Evolutionary conservation across 2,329 filamentous ascomycete species (phyloP).

Genomic region (Sporothrix euskadiensis): DNA sequence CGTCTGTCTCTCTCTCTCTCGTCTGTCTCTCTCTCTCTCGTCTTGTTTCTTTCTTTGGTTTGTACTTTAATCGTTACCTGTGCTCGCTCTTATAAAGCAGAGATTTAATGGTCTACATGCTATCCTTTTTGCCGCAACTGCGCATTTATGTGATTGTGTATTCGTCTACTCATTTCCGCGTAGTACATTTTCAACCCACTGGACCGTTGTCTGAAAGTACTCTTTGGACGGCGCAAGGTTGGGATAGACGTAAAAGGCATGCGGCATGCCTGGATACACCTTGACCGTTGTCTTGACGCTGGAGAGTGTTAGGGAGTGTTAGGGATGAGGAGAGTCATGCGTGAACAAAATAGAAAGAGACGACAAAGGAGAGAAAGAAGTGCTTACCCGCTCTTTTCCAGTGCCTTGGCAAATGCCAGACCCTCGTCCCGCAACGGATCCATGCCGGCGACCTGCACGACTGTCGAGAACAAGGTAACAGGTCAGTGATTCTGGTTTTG

Average conservation of each 20-base stretch:
- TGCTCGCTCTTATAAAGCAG: too few relatives aligned
- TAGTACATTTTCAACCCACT: neutral
- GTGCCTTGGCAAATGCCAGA: slow-evolving; percentile 14
- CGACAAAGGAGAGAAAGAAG: neutral
- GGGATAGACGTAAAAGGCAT: slow-evolving; percentile 25
- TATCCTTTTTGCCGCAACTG: too few relatives aligned
- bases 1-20: too few relatives aligned
- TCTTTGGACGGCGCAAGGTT: slow-evolving; percentile 6
- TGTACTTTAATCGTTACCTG: too few relatives aligned
- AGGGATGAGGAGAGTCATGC: neutral
- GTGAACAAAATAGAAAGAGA: neutral
- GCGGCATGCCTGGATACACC: slow-evolving; percentile 18
- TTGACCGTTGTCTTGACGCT: neutral
- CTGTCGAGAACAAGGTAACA: neutral
- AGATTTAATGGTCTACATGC: too few relatives aligned
- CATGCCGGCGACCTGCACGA: slow-evolving; percentile 24
- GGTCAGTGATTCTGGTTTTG: too few relatives aligned
- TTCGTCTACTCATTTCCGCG: neutral
- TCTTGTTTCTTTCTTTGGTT: too few relatives aligned
- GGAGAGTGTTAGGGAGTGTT: neutral
- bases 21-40: too few relatives aligned
- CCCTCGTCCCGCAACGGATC: slow-evolving; percentile 23
- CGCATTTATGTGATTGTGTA: neutral
- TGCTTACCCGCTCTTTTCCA: neutral
- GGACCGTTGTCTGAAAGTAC: neutral